phyloP scores from a whole-genome alignment of 495 filamentous ascomycete species.

The Cercophora scortea region DNA sequence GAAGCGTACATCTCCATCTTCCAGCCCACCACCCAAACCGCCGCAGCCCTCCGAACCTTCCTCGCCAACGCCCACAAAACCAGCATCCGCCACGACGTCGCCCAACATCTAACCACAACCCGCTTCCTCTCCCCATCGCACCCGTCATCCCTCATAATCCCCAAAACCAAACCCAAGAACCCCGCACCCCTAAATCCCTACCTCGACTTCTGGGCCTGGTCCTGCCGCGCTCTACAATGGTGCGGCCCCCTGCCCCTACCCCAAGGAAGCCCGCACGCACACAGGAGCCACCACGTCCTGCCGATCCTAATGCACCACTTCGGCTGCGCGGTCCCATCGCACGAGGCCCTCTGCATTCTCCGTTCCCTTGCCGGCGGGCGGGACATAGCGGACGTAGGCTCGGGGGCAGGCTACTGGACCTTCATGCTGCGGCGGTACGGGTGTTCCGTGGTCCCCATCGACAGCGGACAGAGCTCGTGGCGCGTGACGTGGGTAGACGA shows the following conservation, averaged over 20 bases:
- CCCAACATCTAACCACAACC: conserved; percentile 38
- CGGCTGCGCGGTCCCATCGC: conserved; percentile 51
- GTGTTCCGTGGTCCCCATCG: conserved; percentile 29
- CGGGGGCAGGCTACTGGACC: conserved; percentile 55
- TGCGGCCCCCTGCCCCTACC: conserved; percentile 34
- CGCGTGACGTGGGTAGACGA: conserved; percentile 52
- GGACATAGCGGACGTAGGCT: conserved; percentile 60
- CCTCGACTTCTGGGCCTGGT: conserved; percentile 47
- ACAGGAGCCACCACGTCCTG: conserved; percentile 45
- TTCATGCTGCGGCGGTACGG: conserved; percentile 45
- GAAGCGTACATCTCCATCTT: conserved; percentile 53
- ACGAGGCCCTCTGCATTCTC: conserved; percentile 46
- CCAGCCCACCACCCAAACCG: conserved; percentile 35
- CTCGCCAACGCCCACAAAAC: conserved; percentile 49
- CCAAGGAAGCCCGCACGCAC: conserved; percentile 2
- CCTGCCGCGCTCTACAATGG: conserved; percentile 39
- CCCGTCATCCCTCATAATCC: conserved; percentile 2
- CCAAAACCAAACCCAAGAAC: conserved; percentile 4
- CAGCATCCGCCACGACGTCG: conserved; percentile 42
- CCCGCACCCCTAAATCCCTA: conserved; percentile 43
- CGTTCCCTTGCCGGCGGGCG: conserved; percentile 38
- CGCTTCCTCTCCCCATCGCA: conserved; percentile 27
- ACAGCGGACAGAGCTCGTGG: conserved; percentile 48
- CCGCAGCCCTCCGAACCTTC: conserved; percentile 46
- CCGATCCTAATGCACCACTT: conserved; percentile 64